A percentile compares a stretch with the other conserved stretches of the same genome.
Evolutionary conservation across 1,284 basidiomycete genomes (phyloP).

Genomic region (Pseudozyma tsukubaensis): DNA sequence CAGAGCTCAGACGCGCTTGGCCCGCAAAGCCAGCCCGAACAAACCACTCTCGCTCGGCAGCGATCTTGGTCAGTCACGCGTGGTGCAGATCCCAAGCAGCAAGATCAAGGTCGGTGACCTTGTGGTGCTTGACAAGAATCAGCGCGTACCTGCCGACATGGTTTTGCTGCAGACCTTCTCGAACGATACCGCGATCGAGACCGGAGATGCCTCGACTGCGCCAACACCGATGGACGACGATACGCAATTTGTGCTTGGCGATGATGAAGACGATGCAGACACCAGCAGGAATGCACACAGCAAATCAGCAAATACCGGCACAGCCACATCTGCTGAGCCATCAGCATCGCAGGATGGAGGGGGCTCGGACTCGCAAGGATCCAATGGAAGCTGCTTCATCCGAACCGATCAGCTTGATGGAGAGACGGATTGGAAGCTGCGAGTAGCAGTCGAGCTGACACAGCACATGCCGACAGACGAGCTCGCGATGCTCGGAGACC

Average conservation of each 20-base stretch:
- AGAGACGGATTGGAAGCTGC: constrained; percentile 98
- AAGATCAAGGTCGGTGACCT: constrained; percentile 91
- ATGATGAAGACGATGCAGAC: constrained; percentile 44
- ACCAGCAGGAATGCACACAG: constrained; percentile 1
- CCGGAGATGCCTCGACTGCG: constrained; percentile 9
- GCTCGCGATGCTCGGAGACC: constrained; percentile 74
- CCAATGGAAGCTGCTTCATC: constrained; percentile 93
- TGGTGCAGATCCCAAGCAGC: constrained; percentile 77
- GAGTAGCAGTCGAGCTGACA: constrained; percentile 85
- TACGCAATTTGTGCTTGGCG: constrained; percentile 51
- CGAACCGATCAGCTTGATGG: constrained; percentile 98
- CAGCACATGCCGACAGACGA: constrained; percentile 79
- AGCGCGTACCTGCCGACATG: constrained; percentile 94
- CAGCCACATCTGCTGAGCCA: background rate
- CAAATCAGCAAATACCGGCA: constrained; percentile 3
- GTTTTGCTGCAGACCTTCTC: constrained; percentile 83
- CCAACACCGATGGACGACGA: constrained; percentile 22
- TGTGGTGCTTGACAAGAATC: constrained; percentile 93
- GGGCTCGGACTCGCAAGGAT: constrained; percentile 71
- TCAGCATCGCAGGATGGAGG: background rate
- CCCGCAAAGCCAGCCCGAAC: constrained; percentile 29
- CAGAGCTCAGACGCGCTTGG: constrained; percentile 29
- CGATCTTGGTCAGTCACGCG: constrained; percentile 35
- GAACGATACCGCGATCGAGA: constrained; percentile 49
- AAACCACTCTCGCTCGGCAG: constrained; percentile 33